A percentile compares a stretch with the other conserved stretches of the same genome.
These are phyloP conservation scores for Apiospora arundinis DNA, from an alignment of 2,329 filamentous ascomycete genomes.

Conservation along the genomic window DNA sequence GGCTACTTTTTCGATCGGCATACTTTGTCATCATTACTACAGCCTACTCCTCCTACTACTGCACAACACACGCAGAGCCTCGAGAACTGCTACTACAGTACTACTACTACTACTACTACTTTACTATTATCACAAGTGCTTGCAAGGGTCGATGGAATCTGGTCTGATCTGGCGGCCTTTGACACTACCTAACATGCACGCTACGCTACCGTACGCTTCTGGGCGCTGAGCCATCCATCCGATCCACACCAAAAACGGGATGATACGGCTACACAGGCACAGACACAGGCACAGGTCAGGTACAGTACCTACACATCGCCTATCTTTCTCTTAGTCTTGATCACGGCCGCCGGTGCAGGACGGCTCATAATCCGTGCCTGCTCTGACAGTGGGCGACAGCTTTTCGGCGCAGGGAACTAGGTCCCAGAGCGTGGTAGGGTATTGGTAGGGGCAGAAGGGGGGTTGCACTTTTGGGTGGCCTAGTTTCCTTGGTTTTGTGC, in stretches of 20 bases:
- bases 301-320: neutral
- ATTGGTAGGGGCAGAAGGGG: too few species aligned
- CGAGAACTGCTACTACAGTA: neutral
- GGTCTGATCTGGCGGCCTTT: neutral
- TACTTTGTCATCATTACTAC: neutral
- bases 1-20: neutral
- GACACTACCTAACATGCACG: conserved; percentile 4
- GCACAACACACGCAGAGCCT: neutral
- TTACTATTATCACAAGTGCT: neutral
- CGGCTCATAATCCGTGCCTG: conserved; percentile 7
- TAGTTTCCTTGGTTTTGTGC: conserved; percentile 16
- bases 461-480: conserved; percentile 5
- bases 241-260: conserved; percentile 4
- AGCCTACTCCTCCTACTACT: neutral
- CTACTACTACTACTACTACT: neutral
- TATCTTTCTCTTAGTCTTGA: neutral
- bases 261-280: neutral
- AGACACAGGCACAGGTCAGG: conserved; percentile 6
- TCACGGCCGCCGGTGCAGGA: neutral
- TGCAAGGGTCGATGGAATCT: conserved; percentile 1
- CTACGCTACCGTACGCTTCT: neutral
- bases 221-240: neutral
- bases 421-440: neutral
- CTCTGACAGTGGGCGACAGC: conserved; percentile 15
- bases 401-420: neutral